Evolutionary conservation across 176 grass and related monocot genomes (phyloP), one percentile per base, ranked within the genome.

Genomic region (Eragrostis curvula): DNA sequence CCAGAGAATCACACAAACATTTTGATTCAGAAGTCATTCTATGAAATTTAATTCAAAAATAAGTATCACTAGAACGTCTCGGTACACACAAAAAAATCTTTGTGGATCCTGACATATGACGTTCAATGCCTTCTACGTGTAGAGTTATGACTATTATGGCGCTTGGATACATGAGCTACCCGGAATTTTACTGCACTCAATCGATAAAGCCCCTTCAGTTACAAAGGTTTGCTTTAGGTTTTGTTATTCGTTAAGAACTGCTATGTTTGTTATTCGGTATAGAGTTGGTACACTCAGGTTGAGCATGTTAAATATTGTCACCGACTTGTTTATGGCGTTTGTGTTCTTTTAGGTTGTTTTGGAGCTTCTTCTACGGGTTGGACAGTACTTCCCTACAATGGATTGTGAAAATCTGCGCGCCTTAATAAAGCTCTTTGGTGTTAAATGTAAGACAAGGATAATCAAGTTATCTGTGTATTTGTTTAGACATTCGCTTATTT

Each of bases 341-440:
- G 63, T 59, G 70, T 47, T 73, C 39, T 50, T 41, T 13, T 66
- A 98, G 96, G 96, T 88, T 87, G 88, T 81, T 50, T 87, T 98
- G 73, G 88, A 84, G 78, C 81, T 98, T 78, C 85, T 98, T 73
- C 79, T 90, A 66, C 90, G 56, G 85, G 75, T 90, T 77, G 96
- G 88, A 52, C 96, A 95, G 59, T 82, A 44, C 66, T 89, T 85
- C 58, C 75, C 84, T 16, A 59, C 53, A 42, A 21, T 50, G 46
- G 80, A 93, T 44, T 90, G 76, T 93, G 87, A 64, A 81, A 75
- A 78, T 9, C 30, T 93, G 62, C 87, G 56, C 11, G 15, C 72
- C 53, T 75, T 98, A 39, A 62, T 66, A 82, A 89, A 88, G 83
- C 86, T 98, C 86, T 95, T 91, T 85, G 84, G 75, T 81, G 82